Base-by-base conservation (phyloP, 2,329 filamentous ascomycete genomes). In the Helicocarpus griseus region DNA sequence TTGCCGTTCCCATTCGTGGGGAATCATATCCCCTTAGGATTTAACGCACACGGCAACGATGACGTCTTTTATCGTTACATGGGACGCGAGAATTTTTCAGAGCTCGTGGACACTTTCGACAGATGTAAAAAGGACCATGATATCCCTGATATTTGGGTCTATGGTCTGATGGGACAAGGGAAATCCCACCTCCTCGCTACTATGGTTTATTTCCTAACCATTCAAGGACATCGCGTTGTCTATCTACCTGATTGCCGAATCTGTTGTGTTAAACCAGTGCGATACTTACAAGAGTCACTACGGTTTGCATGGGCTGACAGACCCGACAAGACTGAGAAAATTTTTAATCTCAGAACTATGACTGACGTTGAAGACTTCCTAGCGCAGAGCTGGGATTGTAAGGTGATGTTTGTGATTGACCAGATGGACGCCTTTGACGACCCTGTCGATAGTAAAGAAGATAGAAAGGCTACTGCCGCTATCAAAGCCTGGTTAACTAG, bases 241-340 rank as follows among this genome's bases (percentile, higher is more conserved):
- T 51, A 51, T 21, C 22, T 48, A 17, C 49, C 49, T 5, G 49
- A 51, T 28, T 51, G 41, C n/a, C 41, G 29, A 2, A 9, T 51
- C 11, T 46, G 24, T 26, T 3, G 8, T 14, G 11, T 17, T n/a
- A 26, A 11, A n/a, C 3, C 48, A 9, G n/a, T 41, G 22, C 13
- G 14, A 33, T 49, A 50, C 38, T 11, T 50, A 7, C 48, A 50
- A 26, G 19, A n/a, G 8, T 4, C 48, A 7, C 6, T 50, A 35
- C 24, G 41, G 9, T 50, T 50, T 31, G 36, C 48, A 2, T 50
- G 48, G 48, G 48, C 48, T 41, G 36, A 50, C 38, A n/a, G 43
- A 2, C 48, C 33, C 4, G 48, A 7, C 9, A 35, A 38, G 33
- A 43, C 29, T 8, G 22, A 50, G 11, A 17, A 26, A 22, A 50